phyloP scores from a whole-genome alignment of 305 asterid species.

The Plantago lanceolata region DNA sequence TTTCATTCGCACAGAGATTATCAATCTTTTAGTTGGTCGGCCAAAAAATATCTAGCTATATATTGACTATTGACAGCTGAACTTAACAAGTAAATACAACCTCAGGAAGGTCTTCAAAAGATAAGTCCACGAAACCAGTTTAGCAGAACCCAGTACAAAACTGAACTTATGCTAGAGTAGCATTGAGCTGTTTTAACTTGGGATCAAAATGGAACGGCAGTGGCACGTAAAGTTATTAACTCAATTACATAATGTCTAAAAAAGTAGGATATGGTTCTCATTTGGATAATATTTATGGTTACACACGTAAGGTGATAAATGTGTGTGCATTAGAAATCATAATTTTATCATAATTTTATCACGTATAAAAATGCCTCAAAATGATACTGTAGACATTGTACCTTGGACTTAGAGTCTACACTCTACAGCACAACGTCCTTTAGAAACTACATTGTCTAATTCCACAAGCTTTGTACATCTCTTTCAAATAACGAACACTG shows the following conservation, averaged over 20 bases:
- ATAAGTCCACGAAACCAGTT: not conserved
- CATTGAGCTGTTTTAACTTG: slow-evolving; percentile 14
- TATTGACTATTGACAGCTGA: slow-evolving; percentile 9
- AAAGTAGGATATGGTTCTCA: slow-evolving; percentile 15
- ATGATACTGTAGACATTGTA: slow-evolving; percentile 3
- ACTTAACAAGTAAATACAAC: not conserved
- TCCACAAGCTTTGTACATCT: too few species aligned
- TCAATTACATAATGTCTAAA: not conserved
- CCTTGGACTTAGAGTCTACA: too few species aligned
- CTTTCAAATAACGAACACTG: too few species aligned
- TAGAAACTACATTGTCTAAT: too few species aligned
- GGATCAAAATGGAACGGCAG: slow-evolving; percentile 16
- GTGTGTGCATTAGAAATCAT: not conserved
- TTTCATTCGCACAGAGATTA: slow-evolving; percentile 15
- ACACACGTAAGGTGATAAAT: slow-evolving; percentile 10
- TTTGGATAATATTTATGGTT: slow-evolving; percentile 1
- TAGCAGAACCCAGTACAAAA: slow-evolving; percentile 13
- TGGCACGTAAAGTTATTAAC: not conserved
- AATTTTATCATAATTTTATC: not conserved
- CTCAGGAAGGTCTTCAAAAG: slow-evolving; percentile 14
- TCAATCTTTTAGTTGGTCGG: slow-evolving; percentile 14
- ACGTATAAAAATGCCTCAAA: not conserved
- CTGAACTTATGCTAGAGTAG: slow-evolving; percentile 6
- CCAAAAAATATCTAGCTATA: slow-evolving; percentile 16
- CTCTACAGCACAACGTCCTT: too few species aligned